Conservation (phyloP, 2,329 filamentous ascomycete genomes). For the Thielaviopsis musarum region DNA sequence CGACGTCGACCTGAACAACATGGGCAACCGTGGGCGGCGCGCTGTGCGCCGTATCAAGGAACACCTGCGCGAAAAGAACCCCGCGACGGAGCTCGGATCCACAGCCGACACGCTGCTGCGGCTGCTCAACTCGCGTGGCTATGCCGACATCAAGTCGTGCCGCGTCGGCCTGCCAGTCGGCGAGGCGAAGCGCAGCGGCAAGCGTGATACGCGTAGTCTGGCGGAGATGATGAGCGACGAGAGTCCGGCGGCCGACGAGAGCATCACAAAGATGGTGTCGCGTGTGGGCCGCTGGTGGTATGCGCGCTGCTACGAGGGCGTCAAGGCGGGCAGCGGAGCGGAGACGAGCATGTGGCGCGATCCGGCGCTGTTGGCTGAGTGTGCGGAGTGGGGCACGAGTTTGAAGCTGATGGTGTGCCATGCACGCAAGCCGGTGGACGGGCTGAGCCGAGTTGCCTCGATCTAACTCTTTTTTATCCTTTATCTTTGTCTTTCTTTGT, state of each 20-base stretch:
- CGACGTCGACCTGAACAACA: constrained; percentile 67
- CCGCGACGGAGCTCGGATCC: constrained; percentile 42
- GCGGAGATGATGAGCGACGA: constrained; percentile 59
- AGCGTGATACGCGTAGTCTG: constrained; percentile 35
- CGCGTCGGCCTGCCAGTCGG: constrained; percentile 63
- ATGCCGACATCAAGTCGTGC: constrained; percentile 56
- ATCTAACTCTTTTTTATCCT: neutral
- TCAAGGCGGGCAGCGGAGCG: constrained; percentile 22
- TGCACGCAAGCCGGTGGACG: constrained; percentile 54
- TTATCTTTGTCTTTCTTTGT: neutral
- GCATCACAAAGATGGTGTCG: constrained; percentile 82
- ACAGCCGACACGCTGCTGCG: constrained; percentile 46
- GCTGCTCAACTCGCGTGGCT: constrained; percentile 51
- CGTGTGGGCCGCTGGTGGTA: constrained; percentile 96
- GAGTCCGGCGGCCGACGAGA: constrained; percentile 56
- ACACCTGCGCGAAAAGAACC: constrained; percentile 42
- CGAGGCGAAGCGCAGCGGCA: constrained; percentile 19
- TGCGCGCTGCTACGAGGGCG: constrained; percentile 70
- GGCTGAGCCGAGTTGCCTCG: constrained; percentile 8
- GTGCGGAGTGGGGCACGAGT: constrained; percentile 70
- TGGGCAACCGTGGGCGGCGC: constrained; percentile 55
- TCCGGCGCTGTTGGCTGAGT: constrained; percentile 59
- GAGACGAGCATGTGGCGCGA: constrained; percentile 59
- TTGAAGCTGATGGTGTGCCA: constrained; percentile 86
- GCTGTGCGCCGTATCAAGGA: constrained; percentile 57